Conservation (phyloP, 2,329 filamentous ascomycete genomes). For the Scedosporium aurantiacum region DNA sequence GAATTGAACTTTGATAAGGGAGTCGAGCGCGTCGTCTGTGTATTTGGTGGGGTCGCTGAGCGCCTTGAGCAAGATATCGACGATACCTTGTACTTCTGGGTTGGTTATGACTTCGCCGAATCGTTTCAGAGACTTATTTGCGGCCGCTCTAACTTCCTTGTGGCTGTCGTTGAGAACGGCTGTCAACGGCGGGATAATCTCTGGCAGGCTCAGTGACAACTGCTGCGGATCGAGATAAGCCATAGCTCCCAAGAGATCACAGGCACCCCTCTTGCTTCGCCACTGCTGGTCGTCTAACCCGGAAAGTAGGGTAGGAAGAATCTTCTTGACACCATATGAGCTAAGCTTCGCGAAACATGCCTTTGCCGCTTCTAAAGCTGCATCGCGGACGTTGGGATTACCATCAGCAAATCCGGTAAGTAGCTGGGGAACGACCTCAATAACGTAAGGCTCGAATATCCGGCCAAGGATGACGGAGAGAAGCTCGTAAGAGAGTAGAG, state of each 20-base stretch:
- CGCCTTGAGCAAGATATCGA: conserved; percentile 86
- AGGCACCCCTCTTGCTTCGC: conserved; percentile 97
- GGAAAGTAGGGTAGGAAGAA: conserved; percentile 80
- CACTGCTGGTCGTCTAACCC: conserved; percentile 93
- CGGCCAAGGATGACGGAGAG: conserved; percentile 76
- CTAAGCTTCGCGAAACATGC: conserved; percentile 87
- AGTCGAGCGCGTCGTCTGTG: conserved; percentile 87
- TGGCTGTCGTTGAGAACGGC: conserved; percentile 93
- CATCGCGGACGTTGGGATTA: conserved; percentile 81
- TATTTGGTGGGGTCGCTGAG: conserved; percentile 95
- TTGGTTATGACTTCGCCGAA: conserved; percentile 99
- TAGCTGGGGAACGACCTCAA: conserved; percentile 86
- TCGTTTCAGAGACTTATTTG: conserved; percentile 91
- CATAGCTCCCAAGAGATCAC: conserved; percentile 94
- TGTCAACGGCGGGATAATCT: conserved; percentile 93
- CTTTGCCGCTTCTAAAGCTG: conserved; percentile 86
- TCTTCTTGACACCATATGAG: conserved; percentile 91
- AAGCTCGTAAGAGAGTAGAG: conserved; percentile 82
- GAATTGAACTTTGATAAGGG: conserved; percentile 96
- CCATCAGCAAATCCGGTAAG: conserved; percentile 81
- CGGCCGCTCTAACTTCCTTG: conserved; percentile 86
- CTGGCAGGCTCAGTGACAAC: conserved; percentile 79
- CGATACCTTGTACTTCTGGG: conserved; percentile 88
- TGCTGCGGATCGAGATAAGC: conserved; percentile 96
- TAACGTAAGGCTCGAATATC: conserved; percentile 91